Conservation (phyloP, 2,329 filamentous ascomycete species). For the Ceratocystis cacaofunesta region DNA sequence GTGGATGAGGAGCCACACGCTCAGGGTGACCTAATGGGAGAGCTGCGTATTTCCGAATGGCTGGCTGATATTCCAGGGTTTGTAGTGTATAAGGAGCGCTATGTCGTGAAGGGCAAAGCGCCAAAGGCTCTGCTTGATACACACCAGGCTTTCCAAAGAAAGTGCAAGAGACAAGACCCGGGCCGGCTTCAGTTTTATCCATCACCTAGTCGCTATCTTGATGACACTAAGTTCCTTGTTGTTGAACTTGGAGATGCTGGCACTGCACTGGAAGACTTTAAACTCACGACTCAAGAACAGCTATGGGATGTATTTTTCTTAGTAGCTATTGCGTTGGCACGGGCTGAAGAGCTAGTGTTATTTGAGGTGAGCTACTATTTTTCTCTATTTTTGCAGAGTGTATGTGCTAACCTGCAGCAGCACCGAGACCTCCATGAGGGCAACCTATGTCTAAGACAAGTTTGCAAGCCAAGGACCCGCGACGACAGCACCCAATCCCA, state of each 20-base stretch:
- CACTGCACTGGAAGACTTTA: slow-evolving; percentile 42
- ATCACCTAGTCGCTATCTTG: slow-evolving; percentile 43
- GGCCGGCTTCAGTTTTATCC: slow-evolving; percentile 46
- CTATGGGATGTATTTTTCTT: slow-evolving; percentile 51
- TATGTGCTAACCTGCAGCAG: slow-evolving; percentile 24
- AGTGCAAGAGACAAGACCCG: slow-evolving; percentile 39
- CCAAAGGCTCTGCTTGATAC: slow-evolving; percentile 41
- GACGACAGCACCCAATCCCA: slow-evolving; percentile 4
- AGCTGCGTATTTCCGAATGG: slow-evolving; percentile 48
- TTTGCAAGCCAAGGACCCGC: slow-evolving; percentile 22
- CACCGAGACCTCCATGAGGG: slow-evolving; percentile 53
- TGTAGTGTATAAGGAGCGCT: slow-evolving; percentile 50
- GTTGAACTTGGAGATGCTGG: slow-evolving; percentile 51
- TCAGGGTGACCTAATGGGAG: slow-evolving; percentile 40
- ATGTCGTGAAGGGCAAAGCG: slow-evolving; percentile 42
- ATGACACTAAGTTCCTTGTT: slow-evolving; percentile 43
- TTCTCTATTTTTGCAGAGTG: not conserved
- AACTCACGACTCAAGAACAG: slow-evolving; percentile 34
- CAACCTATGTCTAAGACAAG: slow-evolving; percentile 43
- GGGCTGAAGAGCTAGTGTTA: slow-evolving; percentile 41
- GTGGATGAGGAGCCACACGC: slow-evolving; percentile 45
- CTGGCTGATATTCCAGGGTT: slow-evolving; percentile 50
- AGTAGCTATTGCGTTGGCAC: slow-evolving; percentile 43
- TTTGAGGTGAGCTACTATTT: slow-evolving; percentile 38
- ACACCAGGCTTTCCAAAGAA: slow-evolving; percentile 42